Evolutionary conservation across 306 rosid species (phyloP).

Genomic region (Geum urbanum): DNA sequence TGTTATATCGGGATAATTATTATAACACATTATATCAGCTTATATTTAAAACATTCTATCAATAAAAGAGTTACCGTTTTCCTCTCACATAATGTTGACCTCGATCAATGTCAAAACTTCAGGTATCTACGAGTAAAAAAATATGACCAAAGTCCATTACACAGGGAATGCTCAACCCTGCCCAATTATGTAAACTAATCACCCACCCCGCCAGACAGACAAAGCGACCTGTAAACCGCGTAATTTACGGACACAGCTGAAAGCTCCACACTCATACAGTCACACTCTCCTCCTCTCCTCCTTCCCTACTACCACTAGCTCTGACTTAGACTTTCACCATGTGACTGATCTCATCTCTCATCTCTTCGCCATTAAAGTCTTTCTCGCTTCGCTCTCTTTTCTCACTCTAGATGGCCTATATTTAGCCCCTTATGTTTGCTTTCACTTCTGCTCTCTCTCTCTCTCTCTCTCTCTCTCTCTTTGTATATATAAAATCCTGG

Average conservation of each 20-base stretch:
- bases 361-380: conserved; percentile 30
- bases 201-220: background rate
- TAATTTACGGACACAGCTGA: background rate
- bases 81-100: no score
- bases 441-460: conserved; percentile 1
- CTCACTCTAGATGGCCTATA: conserved; percentile 1
- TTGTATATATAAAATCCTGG: background rate
- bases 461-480: background rate
- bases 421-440: background rate
- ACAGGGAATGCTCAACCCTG: background rate
- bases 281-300: background rate
- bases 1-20: no score
- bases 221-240: conserved; percentile 15
- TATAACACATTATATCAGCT: no score
- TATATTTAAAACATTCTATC: no score
- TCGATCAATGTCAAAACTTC: no score
- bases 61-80: no score
- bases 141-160: background rate
- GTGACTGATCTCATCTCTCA: conserved; percentile 27
- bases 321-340: conserved; percentile 25
- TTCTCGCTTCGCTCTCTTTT: conserved; percentile 12
- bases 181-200: conserved; percentile 2
- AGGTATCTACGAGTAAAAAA: background rate
- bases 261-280: background rate
- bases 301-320: background rate